Base-by-base conservation (phyloP, 495 filamentous ascomycete genomes). In the Penicillium coffeae region DNA sequence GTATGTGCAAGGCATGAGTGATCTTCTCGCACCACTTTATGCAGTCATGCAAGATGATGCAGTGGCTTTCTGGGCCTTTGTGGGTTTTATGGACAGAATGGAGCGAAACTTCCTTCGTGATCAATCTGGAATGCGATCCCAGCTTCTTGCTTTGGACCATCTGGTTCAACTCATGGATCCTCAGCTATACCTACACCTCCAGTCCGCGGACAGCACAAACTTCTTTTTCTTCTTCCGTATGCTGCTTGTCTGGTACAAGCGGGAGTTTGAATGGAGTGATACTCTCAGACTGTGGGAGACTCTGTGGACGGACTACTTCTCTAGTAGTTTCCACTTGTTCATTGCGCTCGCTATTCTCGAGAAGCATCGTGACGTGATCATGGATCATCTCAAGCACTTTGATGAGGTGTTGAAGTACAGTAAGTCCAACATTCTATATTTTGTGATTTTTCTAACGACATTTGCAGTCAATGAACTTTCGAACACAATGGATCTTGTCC, bases 161-260 rank as follows among this genome's bases (percentile, higher is more conserved):
- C 82, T 97, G 1, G 88, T 96, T 10, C 90, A 94, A 58, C 86
- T 98, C 42, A 90, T 98, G 84, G 93, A 98, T 55, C 91, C 93
- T 0, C 86, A 90, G 59, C 81, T 98, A 33, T 97, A 96, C 59
- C 70, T 88, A 8, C 93, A 98, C 60, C 77, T 98, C 0, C 81
- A 95, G 60, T 82, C 77, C 7, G 89, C 91, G 19, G 94, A 97
- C 52, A 89, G 84, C 56, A 97, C 93, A 15, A 97, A 98, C 67
- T 98, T 97, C 69, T 98, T 98, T 68, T 98, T 98, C 75, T 97
- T 97, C 76, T 98, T 97, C 79, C 85, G 93, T 19, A 96, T 96
- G 91, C 74, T 98, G 19, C 75, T 98, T 0, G 93, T 98, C 15
- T 97, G 92, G 92, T 98, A 91, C 68, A 97, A 98, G 71, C 87